These are phyloP conservation scores for Paecilomyces sp. DNA, from an alignment of 2,329 filamentous ascomycete species.

Conservation along the genomic window DNA sequence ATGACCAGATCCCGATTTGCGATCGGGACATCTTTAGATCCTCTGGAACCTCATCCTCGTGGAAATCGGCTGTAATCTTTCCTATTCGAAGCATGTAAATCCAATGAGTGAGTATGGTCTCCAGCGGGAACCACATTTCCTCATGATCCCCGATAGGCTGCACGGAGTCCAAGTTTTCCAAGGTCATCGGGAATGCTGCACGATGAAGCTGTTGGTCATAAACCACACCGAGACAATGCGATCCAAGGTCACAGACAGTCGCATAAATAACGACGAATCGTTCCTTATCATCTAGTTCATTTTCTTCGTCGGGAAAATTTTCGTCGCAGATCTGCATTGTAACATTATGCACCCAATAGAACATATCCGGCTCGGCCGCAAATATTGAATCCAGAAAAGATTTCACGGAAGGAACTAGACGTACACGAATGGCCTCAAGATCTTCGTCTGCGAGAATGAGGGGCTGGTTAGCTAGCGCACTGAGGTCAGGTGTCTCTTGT, in stretches of 20 bases:
- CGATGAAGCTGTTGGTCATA: conserved; percentile 4
- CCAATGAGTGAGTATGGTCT: conserved; percentile 12
- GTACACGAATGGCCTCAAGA: not conserved
- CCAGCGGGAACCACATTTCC: conserved; percentile 11
- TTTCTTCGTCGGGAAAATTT: conserved; percentile 2
- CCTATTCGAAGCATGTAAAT: conserved; percentile 3
- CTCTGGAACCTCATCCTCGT: not conserved
- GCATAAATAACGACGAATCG: conserved; percentile 10
- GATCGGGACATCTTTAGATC: not conserved
- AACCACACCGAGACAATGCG: conserved; percentile 5
- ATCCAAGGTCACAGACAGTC: conserved; percentile 6
- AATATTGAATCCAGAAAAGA: conserved; percentile 9
- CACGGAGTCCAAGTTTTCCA: conserved; percentile 5
- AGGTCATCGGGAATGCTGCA: not conserved
- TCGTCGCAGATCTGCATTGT: conserved; percentile 1
- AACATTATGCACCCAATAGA: conserved; percentile 5
- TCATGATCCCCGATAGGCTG: conserved; percentile 9
- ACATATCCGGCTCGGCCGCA: conserved; percentile 4
- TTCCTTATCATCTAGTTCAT: conserved; percentile 4
- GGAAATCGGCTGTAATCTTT: not conserved
- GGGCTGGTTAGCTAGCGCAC: not conserved
- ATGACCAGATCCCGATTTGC: conserved; percentile 1
- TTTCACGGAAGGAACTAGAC: conserved; percentile 2
- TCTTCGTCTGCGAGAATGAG: not conserved
- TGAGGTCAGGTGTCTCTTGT: not conserved